phyloP scores from a whole-genome alignment of 495 filamentous ascomycete genomes.

The Gamarada debralockiae region DNA sequence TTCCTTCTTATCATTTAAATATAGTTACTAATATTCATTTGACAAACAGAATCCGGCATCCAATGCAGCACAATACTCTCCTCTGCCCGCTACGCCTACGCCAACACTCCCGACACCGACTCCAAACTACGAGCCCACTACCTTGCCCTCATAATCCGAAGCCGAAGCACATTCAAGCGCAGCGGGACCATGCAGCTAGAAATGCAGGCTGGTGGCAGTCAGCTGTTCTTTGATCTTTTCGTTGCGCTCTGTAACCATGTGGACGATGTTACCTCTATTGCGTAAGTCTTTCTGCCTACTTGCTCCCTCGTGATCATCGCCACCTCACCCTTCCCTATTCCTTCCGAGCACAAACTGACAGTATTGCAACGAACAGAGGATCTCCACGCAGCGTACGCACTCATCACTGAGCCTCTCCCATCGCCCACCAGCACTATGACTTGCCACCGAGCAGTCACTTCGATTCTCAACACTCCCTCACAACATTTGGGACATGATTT shows the following conservation, averaged over 20 bases:
- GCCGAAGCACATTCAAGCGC: conserved; percentile 89
- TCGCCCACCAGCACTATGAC: not conserved
- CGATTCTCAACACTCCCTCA: not conserved
- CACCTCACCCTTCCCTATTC: not conserved
- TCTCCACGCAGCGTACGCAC: conserved; percentile 26
- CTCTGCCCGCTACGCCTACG: conserved; percentile 89
- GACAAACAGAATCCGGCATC: conserved; percentile 53
- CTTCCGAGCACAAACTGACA: not conserved
- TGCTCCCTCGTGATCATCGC: too few species aligned
- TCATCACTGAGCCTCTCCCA: conserved; percentile 15
- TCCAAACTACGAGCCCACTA: conserved; percentile 88
- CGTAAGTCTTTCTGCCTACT: conserved; percentile 19
- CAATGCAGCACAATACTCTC: conserved; percentile 82
- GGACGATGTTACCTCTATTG: conserved; percentile 60
- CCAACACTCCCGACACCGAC: conserved; percentile 87
- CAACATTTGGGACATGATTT: not conserved
- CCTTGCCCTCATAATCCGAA: conserved; percentile 89
- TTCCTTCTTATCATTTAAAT: not conserved
- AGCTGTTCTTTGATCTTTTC: conserved; percentile 96
- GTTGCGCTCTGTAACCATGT: conserved; percentile 97
- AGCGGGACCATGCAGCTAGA: conserved; percentile 97
- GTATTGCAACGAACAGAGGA: conserved; percentile 13
- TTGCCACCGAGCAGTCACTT: not conserved
- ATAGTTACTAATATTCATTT: not conserved
- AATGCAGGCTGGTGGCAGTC: conserved; percentile 86